Percentiles rank a stretch among this genome's conserved stretches.
Evolutionary conservation across 2,329 filamentous ascomycete species (phyloP).

Genomic region (Arthrinium phaeospermum): DNA sequence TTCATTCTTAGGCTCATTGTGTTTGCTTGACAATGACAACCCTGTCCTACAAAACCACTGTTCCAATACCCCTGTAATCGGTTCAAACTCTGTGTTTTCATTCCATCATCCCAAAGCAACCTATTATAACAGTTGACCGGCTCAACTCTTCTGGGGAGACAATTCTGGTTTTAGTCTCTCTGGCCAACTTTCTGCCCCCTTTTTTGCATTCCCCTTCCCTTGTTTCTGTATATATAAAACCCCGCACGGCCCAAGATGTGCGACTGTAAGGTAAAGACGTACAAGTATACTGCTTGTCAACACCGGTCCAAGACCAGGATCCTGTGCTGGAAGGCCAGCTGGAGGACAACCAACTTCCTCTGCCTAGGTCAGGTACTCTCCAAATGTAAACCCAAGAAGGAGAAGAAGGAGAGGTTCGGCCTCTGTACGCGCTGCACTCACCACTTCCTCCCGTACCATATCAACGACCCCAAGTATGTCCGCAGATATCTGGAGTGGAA

Average conservation of each 20-base stretch:
- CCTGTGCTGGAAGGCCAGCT: constrained; percentile 18
- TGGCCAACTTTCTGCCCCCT: background rate
- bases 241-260: background rate
- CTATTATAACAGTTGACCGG: background rate
- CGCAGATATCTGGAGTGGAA: constrained; percentile 35
- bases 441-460: constrained; percentile 12
- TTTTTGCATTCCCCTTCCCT: background rate
- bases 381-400: constrained; percentile 10
- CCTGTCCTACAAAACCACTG: constrained; percentile 2
- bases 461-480: constrained; percentile 28
- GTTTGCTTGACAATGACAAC: background rate
- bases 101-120: background rate
- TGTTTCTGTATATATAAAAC: background rate
- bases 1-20: background rate
- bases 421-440: constrained; percentile 18
- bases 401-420: constrained; percentile 16
- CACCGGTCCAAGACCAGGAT: constrained; percentile 1
- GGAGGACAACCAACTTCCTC: background rate
- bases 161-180: background rate
- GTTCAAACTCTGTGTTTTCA: background rate
- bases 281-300: constrained; percentile 19
- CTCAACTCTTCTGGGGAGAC: constrained; percentile 10
- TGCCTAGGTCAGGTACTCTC: constrained; percentile 11
- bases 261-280: constrained; percentile 8
- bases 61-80: background rate